Percentiles rank a stretch among this genome's conserved stretches.
Evolutionary conservation across 108 stramenopile species (phyloP).

Genomic region (Pseudonitzschia multiseries): DNA sequence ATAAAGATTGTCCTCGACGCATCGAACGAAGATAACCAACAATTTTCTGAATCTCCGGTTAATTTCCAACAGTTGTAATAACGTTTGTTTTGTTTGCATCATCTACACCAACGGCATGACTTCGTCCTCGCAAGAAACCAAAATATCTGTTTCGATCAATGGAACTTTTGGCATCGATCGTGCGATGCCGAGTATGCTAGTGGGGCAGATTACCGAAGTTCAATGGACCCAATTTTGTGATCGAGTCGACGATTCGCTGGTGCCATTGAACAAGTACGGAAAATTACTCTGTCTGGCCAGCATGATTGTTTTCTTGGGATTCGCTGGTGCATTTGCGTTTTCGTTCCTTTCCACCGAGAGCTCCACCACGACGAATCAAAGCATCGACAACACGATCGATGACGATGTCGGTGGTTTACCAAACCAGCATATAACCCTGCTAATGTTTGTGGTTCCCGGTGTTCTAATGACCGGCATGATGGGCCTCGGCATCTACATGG

Average conservation of each 20-base stretch:
- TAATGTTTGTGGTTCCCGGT: too few relatives aligned
- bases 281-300: not conserved
- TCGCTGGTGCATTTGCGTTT: not conserved
- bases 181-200: not conserved
- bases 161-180: not conserved
- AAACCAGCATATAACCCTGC: too few relatives aligned
- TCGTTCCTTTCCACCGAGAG: not conserved
- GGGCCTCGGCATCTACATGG: too few relatives aligned
- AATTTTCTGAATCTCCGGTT: too few relatives aligned
- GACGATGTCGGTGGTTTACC: too few relatives aligned
- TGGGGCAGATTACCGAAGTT: not conserved
- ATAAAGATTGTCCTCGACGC: too few relatives aligned
- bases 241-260: not conserved
- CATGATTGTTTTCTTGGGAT: not conserved
- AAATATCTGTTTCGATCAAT: not conserved
- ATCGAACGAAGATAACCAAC: too few relatives aligned
- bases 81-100: too few relatives aligned
- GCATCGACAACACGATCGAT: too few relatives aligned
- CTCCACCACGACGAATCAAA: too few relatives aligned
- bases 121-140: not conserved
- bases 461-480: too few relatives aligned
- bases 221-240: not conserved
- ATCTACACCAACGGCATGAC: not conserved
- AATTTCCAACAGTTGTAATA: too few relatives aligned
- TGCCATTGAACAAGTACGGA: not conserved